Evolutionary conservation across 1,284 basidiomycete species (phyloP).

Genomic region (Neonothopanus nambi): DNA sequence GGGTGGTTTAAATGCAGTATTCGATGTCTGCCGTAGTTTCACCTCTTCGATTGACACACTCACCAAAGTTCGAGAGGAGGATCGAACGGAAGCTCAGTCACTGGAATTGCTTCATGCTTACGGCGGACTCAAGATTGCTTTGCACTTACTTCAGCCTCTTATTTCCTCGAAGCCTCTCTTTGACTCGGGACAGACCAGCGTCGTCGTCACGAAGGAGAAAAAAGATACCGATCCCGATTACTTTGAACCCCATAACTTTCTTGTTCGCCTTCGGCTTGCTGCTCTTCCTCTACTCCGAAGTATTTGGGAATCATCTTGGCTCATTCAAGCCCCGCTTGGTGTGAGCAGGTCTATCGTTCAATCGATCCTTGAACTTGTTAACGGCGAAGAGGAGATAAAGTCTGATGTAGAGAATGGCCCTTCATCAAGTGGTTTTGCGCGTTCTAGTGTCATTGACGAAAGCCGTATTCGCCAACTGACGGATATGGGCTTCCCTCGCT

Average conservation of each 20-base stretch:
- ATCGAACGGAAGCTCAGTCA: constrained; percentile 56
- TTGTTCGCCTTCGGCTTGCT: constrained; percentile 78
- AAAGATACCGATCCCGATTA: constrained; percentile 72
- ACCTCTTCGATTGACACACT: constrained; percentile 58
- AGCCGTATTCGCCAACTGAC: constrained; percentile 78
- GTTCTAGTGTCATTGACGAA: constrained; percentile 67
- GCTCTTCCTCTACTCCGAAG: constrained; percentile 68
- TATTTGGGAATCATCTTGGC: constrained; percentile 87
- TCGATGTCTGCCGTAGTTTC: constrained; percentile 61
- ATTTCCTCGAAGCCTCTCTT: constrained; percentile 80
- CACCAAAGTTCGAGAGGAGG: constrained; percentile 46
- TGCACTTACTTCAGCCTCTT: constrained; percentile 78
- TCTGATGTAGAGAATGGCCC: constrained; percentile 40
- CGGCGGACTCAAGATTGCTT: constrained; percentile 78
- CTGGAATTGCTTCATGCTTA: constrained; percentile 76
- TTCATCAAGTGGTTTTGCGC: constrained; percentile 35
- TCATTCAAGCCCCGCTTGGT: constrained; percentile 70
- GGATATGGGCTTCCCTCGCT: constrained; percentile 96
- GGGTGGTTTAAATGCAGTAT: constrained; percentile 74
- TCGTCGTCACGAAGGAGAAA: constrained; percentile 76
- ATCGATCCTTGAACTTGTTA: constrained; percentile 79
- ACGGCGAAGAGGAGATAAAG: constrained; percentile 78
- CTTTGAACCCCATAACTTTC: constrained; percentile 85
- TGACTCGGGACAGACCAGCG: constrained; percentile 82
- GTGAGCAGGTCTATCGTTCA: constrained; percentile 78